phyloP scores from a whole-genome alignment of 805 yeast species.

The Wickerhamiella lipophila region DNA sequence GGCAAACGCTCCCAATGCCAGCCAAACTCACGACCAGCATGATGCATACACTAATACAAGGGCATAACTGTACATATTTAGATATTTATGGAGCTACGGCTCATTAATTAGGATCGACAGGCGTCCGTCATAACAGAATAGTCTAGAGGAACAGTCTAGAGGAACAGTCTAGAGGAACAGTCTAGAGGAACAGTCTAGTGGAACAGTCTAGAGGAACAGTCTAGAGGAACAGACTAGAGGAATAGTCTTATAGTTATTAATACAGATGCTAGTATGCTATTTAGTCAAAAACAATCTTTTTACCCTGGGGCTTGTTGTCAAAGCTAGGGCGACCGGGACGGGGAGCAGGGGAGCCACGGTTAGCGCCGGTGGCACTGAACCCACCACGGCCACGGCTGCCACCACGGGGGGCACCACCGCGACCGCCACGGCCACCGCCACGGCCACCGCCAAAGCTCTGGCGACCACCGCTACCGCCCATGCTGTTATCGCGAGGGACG shows the following conservation, averaged over 20 bases:
- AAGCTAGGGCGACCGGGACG: slow-evolving; percentile 17
- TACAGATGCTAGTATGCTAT: slow-evolving; percentile 4
- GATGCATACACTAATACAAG: no score
- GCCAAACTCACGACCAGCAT: no score
- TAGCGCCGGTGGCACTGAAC: slow-evolving; percentile 15
- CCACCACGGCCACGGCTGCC: slow-evolving; percentile 27
- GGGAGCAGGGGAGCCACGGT: slow-evolving; percentile 18
- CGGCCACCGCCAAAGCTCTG: slow-evolving; percentile 23
- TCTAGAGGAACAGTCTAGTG: no score
- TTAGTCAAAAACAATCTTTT: slow-evolving; percentile 19
- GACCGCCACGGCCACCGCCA: slow-evolving; percentile 5
- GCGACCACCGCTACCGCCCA: slow-evolving; percentile 34
- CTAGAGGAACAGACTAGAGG: no score
- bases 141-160: no score
- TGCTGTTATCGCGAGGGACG: slow-evolving; percentile 62
- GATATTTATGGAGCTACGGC: slow-evolving; percentile 1
- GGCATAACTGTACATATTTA: slow-evolving; percentile 7
- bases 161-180: no score
- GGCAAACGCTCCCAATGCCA: no score
- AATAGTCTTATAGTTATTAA: neutral
- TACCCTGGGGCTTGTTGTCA: slow-evolving; percentile 19
- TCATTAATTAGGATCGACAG: neutral
- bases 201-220: no score
- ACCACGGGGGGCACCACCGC: slow-evolving; percentile 17
- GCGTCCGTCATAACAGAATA: no score